These are phyloP conservation scores for Garcia nutans DNA, from an alignment of 345 rosid genomes.

Conservation along the genomic window DNA sequence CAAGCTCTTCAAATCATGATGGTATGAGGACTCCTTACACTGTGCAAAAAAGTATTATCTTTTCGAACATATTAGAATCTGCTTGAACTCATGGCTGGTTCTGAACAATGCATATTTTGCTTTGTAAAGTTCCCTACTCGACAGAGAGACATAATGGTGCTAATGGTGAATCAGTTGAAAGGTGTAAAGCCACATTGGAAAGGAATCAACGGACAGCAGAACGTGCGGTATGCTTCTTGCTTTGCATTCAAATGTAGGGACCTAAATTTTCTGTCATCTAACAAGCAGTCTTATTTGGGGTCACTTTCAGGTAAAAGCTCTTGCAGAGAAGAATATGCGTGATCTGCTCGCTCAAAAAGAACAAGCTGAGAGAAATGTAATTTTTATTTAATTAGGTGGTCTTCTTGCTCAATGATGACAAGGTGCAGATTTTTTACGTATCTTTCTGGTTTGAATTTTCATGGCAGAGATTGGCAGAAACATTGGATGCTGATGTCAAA, in stretches of 20 bases:
- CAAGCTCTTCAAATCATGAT: constrained; percentile 34
- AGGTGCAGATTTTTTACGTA: constrained; percentile 17
- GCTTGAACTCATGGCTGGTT: neutral
- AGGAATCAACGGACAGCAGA: constrained; percentile 79
- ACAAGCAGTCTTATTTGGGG: constrained; percentile 22
- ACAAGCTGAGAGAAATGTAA: constrained; percentile 90
- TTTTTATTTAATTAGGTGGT: constrained; percentile 14
- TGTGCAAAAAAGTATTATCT: neutral
- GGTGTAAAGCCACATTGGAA: constrained; percentile 65
- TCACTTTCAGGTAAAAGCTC: constrained; percentile 79
- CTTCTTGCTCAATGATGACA: neutral
- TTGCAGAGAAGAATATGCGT: constrained; percentile 86
- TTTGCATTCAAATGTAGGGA: neutral
- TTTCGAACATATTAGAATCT: neutral
- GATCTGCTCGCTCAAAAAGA: constrained; percentile 83
- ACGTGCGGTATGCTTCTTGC: constrained; percentile 61
- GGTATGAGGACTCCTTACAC: constrained; percentile 38
- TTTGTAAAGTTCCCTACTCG: constrained; percentile 33
- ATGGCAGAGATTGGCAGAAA: constrained; percentile 70
- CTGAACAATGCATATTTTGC: constrained; percentile 22
- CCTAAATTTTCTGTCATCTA: constrained; percentile 14
- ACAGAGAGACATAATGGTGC: constrained; percentile 37
- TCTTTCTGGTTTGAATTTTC: constrained; percentile 18
- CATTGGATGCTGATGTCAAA: constrained; percentile 82
- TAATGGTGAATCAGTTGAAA: constrained; percentile 58